A percentile compares a stretch with the other conserved stretches of the same genome.
phyloP scores from a whole-genome alignment of 75 land plant species.

The Isoetes taiwanensis region DNA sequence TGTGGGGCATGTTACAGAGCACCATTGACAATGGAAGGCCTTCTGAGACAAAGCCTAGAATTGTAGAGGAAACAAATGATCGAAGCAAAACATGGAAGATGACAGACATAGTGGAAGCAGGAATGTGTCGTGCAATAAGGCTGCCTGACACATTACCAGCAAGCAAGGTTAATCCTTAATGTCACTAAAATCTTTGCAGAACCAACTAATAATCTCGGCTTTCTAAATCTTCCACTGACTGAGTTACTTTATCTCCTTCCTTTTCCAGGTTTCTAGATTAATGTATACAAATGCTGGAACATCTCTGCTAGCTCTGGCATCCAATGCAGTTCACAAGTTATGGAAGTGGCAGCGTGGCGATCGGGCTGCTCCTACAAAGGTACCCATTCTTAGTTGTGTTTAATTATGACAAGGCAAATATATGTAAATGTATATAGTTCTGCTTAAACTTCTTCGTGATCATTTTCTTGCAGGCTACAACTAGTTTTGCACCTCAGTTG shows the following conservation, averaged over 20 bases:
- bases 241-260: background rate
- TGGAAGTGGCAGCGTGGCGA: constrained; percentile 67
- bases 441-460: background rate
- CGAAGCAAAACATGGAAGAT: constrained; percentile 53
- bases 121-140: constrained; percentile 37
- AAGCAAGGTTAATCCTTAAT: constrained; percentile 45
- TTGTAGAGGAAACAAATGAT: constrained; percentile 43
- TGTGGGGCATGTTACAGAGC: constrained; percentile 39
- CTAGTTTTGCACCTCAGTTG: constrained; percentile 43
- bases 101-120: constrained; percentile 41
- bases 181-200: background rate
- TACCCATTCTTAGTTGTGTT: no score
- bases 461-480: constrained; percentile 37
- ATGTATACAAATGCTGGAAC: constrained; percentile 60
- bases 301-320: constrained; percentile 44
- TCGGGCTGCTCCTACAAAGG: constrained; percentile 35
- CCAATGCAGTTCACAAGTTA: constrained; percentile 57
- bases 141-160: constrained; percentile 52
- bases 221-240: background rate
- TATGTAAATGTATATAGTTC: background rate
- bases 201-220: background rate
- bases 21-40: constrained; percentile 38
- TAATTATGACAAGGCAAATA: no score
- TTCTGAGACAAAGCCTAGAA: constrained; percentile 57
- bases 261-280: constrained; percentile 37